phyloP scores from a whole-genome alignment of 2,329 filamentous ascomycete genomes.

The Microdochium trichocladiopsis region DNA sequence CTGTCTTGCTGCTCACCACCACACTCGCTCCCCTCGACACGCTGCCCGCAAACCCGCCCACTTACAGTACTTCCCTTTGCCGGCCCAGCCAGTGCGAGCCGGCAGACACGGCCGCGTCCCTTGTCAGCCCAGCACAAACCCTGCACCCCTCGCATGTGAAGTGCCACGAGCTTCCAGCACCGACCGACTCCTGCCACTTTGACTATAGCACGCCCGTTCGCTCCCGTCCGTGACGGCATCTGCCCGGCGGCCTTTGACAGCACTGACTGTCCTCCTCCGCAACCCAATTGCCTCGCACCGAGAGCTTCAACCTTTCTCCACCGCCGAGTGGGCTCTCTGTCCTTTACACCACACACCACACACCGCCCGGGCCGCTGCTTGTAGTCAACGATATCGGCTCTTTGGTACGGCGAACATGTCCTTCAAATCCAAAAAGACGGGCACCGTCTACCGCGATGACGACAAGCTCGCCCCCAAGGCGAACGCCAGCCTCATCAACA shows the following conservation, averaged over 20 bases:
- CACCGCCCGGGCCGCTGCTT: no score
- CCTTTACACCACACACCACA: neutral
- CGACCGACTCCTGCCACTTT: neutral
- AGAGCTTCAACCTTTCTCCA: no score
- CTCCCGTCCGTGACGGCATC: no score
- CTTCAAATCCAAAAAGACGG: neutral
- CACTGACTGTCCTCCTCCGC: no score
- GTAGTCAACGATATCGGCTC: neutral
- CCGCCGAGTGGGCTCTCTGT: neutral
- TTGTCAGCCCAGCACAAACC: neutral
- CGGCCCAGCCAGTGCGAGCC: neutral
- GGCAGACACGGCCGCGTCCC: neutral
- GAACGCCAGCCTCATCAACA: neutral
- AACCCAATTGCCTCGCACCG: no score
- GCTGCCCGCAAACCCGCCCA: no score
- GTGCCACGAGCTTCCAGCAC: neutral
- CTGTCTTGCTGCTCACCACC: no score
- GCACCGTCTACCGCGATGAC: neutral
- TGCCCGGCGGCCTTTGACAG: no score
- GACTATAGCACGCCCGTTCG: neutral
- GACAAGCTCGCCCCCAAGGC: neutral
- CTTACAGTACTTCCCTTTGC: no score
- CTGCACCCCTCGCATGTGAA: neutral
- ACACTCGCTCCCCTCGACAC: no score
- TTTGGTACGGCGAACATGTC: neutral